Conservation (phyloP, 75 land plant species). For the Picea sitchensis region DNA sequence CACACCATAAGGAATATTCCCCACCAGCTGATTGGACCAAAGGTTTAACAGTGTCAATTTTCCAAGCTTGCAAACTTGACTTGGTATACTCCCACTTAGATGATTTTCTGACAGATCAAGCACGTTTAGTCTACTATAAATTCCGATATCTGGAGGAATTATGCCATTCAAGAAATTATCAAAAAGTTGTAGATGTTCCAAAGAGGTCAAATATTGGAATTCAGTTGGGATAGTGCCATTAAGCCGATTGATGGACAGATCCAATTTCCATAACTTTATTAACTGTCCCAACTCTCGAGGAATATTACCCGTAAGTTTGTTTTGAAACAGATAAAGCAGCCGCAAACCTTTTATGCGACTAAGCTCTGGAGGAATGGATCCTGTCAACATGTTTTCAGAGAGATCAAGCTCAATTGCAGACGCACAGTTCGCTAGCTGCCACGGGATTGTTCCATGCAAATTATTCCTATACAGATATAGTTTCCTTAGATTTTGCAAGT, state of each 20-base stretch:
- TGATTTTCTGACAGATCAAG: constrained; percentile 67
- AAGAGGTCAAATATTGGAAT: constrained; percentile 34
- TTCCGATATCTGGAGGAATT: constrained; percentile 57
- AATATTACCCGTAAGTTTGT: constrained; percentile 52
- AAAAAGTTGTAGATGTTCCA: constrained; percentile 56
- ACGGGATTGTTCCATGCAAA: constrained; percentile 62
- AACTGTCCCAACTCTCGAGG: constrained; percentile 44
- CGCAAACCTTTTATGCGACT: constrained; percentile 38
- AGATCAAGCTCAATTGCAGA: constrained; percentile 46
- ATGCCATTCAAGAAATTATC: constrained; percentile 47
- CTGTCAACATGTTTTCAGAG: constrained; percentile 58
- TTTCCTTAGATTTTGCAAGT: constrained; percentile 35
- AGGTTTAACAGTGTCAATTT: constrained; percentile 50
- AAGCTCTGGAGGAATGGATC: constrained; percentile 62
- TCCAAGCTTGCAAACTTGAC: constrained; percentile 35
- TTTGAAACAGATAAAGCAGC: constrained; percentile 53
- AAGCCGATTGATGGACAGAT: constrained; percentile 64
- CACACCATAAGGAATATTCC: constrained; percentile 55
- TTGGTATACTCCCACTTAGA: constrained; percentile 64
- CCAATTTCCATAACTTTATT: constrained; percentile 46
- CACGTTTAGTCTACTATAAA: constrained; percentile 44
- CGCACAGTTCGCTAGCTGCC: constrained; percentile 50
- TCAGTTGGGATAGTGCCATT: constrained; percentile 62
- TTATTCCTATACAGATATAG: constrained; percentile 51
- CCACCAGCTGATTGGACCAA: constrained; percentile 48